Base-by-base conservation (phyloP, 495 filamentous ascomycete species). In the Penicillium bovifimosum region DNA sequence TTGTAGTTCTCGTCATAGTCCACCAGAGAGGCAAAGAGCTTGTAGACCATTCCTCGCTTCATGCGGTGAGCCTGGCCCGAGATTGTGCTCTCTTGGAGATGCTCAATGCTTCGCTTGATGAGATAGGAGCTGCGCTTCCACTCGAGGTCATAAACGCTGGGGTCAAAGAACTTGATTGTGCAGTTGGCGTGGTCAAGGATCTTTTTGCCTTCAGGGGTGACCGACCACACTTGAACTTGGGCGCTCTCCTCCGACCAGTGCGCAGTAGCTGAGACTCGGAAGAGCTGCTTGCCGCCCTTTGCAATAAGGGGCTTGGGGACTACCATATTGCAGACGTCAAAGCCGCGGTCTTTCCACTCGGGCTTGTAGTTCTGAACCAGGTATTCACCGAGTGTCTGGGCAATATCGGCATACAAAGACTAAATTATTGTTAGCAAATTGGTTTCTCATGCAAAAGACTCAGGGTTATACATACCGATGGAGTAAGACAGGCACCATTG, bases 321-420 rank as follows among this genome's bases (percentile, higher is more conserved):
- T 36, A 79, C 71, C 74, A 90, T 82, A 10, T 85, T 65, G 33
- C 76, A 77, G 32, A 86, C 77, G 57, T 87, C 80, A 55, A 82
- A 74, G 6, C 75, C 78, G 32, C 79, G 68, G n/a, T 76, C 72
- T 54, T 78, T 71, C 14, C 65, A 61, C 8, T 79, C 75, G 1
- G 80, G 79, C 29, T 78, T 75, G 45, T 81, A 64, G 35, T 81
- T 72, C 50, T 81, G 77, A 46, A 86, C 79, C 24, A 84, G 70
- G 55, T 88, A 89, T 24, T 90, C 79, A 53, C 76, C 83, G 35
- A 88, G 67, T 0, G 87, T 90, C 53, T 88, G 77, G 10, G 86
- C 86, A 73, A 90, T 88, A 64, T 92, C 88, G 24, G 82, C 86
- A 53, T 89, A 90, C 1, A 91, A 67, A 2, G 85, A 81, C 68